Conservation (phyloP, 2,329 filamentous ascomycete genomes). For the Aspergillus sp. region DNA sequence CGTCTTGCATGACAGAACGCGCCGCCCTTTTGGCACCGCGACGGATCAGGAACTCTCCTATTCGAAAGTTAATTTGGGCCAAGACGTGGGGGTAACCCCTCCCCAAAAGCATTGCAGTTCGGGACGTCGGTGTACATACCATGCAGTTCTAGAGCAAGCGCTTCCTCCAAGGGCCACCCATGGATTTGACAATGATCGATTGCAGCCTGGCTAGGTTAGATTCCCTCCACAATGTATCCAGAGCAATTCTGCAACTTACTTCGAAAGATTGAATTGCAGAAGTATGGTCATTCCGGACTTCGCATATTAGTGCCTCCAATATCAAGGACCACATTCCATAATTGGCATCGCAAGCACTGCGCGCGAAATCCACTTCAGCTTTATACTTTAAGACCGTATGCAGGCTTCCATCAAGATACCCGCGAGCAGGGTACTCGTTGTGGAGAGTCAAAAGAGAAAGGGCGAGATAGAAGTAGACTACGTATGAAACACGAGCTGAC, state of each 20-base stretch:
- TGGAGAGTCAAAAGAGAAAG: slow-evolving; percentile 47
- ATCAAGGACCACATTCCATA: slow-evolving; percentile 61
- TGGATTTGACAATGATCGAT: slow-evolving; percentile 63
- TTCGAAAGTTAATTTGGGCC: slow-evolving; percentile 4
- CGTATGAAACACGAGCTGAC: slow-evolving; percentile 47
- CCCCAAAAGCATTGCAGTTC: too few relatives aligned
- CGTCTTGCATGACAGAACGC: slow-evolving; percentile 59
- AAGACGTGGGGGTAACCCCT: neutral
- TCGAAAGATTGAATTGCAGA: slow-evolving; percentile 47
- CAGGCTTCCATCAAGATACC: slow-evolving; percentile 51
- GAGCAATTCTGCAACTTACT: slow-evolving; percentile 22
- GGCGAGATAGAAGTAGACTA: slow-evolving; percentile 50
- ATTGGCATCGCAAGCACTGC: slow-evolving; percentile 59
- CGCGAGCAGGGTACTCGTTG: slow-evolving; percentile 44
- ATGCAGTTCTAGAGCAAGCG: slow-evolving; percentile 62
- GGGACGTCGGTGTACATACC: slow-evolving; percentile 33
- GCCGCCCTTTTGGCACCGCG: slow-evolving; percentile 61
- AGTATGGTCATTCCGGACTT: slow-evolving; percentile 50
- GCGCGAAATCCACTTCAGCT: slow-evolving; percentile 55
- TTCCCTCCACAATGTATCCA: neutral
- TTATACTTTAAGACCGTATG: slow-evolving; percentile 53
- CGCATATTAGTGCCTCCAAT: slow-evolving; percentile 57
- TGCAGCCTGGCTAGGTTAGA: slow-evolving; percentile 50
- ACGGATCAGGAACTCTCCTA: slow-evolving; percentile 57
- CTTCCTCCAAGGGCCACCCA: slow-evolving; percentile 61